phyloP scores from a whole-genome alignment of 805 yeast species.

The Starmera quercuum region DNA sequence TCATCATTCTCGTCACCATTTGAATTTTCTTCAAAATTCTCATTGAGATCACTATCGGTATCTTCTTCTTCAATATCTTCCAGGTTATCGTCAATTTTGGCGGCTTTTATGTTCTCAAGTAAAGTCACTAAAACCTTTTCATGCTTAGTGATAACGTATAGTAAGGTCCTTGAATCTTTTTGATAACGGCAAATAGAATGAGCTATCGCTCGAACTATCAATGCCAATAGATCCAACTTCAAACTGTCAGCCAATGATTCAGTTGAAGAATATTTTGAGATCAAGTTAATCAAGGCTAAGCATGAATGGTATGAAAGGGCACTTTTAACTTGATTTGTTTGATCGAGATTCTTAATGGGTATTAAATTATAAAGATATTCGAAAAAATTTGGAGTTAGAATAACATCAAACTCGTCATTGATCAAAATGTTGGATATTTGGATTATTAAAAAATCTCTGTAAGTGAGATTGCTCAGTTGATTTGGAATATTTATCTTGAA shows the following conservation, averaged over 20 bases:
- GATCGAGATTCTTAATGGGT: conserved; percentile 30
- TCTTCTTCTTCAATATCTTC: conserved; percentile 1
- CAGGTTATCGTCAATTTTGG: conserved; percentile 4
- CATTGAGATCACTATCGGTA: conserved; percentile 4
- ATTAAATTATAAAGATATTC: conserved; percentile 59
- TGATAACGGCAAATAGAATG: conserved; percentile 45
- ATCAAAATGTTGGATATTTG: conserved; percentile 40
- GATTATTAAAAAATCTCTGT: conserved; percentile 55
- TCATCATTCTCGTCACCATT: conserved; percentile 5
- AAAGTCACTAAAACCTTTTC: conserved; percentile 20
- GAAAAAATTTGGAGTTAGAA: conserved; percentile 40
- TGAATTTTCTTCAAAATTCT: conserved; percentile 3
- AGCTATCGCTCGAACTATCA: conserved; percentile 49
- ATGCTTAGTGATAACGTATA: conserved; percentile 38
- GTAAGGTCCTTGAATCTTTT: conserved; percentile 42
- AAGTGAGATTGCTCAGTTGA: conserved; percentile 35
- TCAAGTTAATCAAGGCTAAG: conserved; percentile 32
- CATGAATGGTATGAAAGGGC: conserved; percentile 48
- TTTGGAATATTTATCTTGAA: conserved; percentile 33
- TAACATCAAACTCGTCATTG: conserved; percentile 23
- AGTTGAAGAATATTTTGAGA: conserved; percentile 21
- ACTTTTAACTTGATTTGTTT: conserved; percentile 24
- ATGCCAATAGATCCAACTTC: conserved; percentile 50
- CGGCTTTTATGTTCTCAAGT: conserved; percentile 5
- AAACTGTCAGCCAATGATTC: conserved; percentile 22